A percentile compares a stretch with the other conserved stretches of the same genome.
phyloP scores from a whole-genome alignment of 148 eudicot species.

The Suaeda aralocaspica region DNA sequence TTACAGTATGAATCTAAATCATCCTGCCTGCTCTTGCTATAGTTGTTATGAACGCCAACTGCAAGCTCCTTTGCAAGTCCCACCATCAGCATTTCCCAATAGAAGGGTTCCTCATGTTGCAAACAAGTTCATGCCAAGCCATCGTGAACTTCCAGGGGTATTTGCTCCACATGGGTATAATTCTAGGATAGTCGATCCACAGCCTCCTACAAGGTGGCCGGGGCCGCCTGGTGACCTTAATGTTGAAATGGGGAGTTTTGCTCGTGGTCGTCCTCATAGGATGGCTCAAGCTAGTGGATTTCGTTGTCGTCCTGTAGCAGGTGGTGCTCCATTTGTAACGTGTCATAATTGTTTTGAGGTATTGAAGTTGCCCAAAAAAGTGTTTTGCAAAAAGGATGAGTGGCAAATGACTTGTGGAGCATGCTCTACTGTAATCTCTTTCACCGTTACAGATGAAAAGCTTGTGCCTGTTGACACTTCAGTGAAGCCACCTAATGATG shows the following conservation, averaged over 20 bases:
- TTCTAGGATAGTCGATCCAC: slow-evolving; percentile 32
- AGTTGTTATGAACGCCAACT: slow-evolving; percentile 50
- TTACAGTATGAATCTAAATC: slow-evolving; percentile 37
- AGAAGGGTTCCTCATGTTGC: slow-evolving; percentile 39
- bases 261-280: slow-evolving; percentile 46
- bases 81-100: slow-evolving; percentile 36
- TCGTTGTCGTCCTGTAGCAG: slow-evolving; percentile 57
- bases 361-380: slow-evolving; percentile 62
- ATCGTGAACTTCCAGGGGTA: slow-evolving; percentile 31
- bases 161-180: slow-evolving; percentile 42
- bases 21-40: slow-evolving; percentile 61
- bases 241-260: slow-evolving; percentile 38
- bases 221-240: slow-evolving; percentile 46
- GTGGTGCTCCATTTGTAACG: slow-evolving; percentile 79
- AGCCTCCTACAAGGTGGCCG: slow-evolving; percentile 43
- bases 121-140: slow-evolving; percentile 36
- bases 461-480: slow-evolving; percentile 45
- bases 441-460: slow-evolving; percentile 47
- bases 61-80: slow-evolving; percentile 35
- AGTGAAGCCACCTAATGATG: slow-evolving; percentile 27
- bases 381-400: slow-evolving; percentile 34
- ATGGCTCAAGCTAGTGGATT: slow-evolving; percentile 40
- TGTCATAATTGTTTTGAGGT: slow-evolving; percentile 79
- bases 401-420: slow-evolving; percentile 74
- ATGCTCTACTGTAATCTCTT: slow-evolving; percentile 56